Conservation (phyloP, 371 early-diverging fungal species). For the Mortierella sp. region DNA sequence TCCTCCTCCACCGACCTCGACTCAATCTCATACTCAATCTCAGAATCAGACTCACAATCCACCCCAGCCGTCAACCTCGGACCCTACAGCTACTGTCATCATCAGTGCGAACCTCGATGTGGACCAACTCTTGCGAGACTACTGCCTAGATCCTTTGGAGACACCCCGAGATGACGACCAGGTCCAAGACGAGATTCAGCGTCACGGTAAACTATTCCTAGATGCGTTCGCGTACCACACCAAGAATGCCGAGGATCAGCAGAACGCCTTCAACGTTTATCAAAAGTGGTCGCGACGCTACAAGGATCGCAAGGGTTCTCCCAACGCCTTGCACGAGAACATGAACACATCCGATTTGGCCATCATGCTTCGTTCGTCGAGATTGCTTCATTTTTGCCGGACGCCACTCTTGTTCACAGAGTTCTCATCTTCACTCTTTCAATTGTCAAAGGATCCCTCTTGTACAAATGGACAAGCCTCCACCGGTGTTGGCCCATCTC, state of each 20-base stretch:
- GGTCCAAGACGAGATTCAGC: constrained; percentile 61
- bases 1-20: constrained; percentile 15
- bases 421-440: constrained; percentile 51
- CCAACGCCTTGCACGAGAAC: constrained; percentile 57
- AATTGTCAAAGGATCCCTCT: constrained; percentile 21
- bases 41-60: constrained; percentile 14
- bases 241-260: constrained; percentile 68
- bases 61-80: constrained; percentile 11
- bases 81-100: constrained; percentile 1
- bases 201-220: constrained; percentile 70
- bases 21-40: constrained; percentile 2
- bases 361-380: constrained; percentile 68
- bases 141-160: constrained; percentile 57
- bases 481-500: neutral
- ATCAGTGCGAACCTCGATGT: constrained; percentile 54
- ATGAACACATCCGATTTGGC: constrained; percentile 66
- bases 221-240: constrained; percentile 63
- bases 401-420: constrained; percentile 71
- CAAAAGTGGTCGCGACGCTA: constrained; percentile 74
- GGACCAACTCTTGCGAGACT: constrained; percentile 64
- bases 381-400: constrained; percentile 73
- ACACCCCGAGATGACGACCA: constrained; percentile 47
- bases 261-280: constrained; percentile 72
- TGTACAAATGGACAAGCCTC: neutral
- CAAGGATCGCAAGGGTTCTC: constrained; percentile 53